A percentile compares a stretch with the other conserved stretches of the same genome.
Conservation (phyloP, 163 green algal genomes). For the Chlorella variabilis region DNA sequence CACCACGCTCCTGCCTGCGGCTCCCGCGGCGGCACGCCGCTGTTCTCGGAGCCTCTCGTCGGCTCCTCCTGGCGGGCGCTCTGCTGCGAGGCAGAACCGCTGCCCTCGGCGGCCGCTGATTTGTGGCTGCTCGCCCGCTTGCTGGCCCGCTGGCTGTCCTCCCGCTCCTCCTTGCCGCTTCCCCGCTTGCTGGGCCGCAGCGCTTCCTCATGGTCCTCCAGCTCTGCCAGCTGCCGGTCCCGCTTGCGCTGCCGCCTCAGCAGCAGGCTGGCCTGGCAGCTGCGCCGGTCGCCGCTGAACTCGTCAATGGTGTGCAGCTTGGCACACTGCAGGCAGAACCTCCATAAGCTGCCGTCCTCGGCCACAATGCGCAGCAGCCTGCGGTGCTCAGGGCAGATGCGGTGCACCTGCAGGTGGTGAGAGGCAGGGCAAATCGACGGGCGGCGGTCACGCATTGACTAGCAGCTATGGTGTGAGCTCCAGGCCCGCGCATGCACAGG, state of each 20-base stretch:
- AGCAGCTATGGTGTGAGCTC: no score
- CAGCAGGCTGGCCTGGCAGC: neutral
- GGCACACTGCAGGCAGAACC: slow-evolving; percentile 4
- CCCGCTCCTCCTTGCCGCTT: neutral
- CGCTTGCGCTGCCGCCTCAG: slow-evolving; percentile 9
- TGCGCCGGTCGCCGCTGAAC: slow-evolving; percentile 10
- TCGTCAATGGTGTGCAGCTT: slow-evolving; percentile 5
- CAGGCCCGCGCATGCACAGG: no score
- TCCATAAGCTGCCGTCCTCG: neutral
- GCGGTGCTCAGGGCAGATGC: slow-evolving; percentile 8
- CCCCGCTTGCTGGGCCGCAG: neutral
- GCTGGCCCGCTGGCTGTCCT: no score
- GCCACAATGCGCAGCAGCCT: neutral
- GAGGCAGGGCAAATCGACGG: neutral
- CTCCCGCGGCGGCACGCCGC: no score
- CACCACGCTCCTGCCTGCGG: no score
- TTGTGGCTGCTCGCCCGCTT: neutral
- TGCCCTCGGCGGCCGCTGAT: no score
- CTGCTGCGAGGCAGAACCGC: neutral
- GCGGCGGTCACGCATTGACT: no score
- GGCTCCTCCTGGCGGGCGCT: no score
- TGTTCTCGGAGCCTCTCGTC: no score
- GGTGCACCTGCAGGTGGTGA: slow-evolving; percentile 3
- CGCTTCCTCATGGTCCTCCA: neutral
- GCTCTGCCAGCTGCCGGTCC: neutral